Evolutionary conservation across 176 grass and related monocot genomes (phyloP), one percentile per base, ranked within the genome.

Genomic region (Lolium rigidum): DNA sequence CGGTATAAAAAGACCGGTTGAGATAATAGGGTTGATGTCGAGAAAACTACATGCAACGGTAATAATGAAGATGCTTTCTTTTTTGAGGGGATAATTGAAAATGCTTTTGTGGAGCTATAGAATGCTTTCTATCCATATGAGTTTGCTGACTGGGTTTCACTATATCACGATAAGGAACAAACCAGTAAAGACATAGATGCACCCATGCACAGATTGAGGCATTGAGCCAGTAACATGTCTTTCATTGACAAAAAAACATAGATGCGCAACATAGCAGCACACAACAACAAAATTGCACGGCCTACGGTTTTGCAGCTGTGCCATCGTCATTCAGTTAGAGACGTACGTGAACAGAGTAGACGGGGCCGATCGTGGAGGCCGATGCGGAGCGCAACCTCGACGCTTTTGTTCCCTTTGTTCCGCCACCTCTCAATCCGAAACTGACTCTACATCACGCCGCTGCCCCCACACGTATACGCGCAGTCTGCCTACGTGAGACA

Each of bases 321-420:
- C 22, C 74, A 11, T 25, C 62, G 54, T 64, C 86, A 68, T 64
- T 70, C 67, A 0, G 87, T 84, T 66, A 3, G 82, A 84, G 65
- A 49, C 88, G 80, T 62, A 3, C 15, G 74, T 5, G 49, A 75
- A 44, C 57, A 12, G 20, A 17, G 52, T 43, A 72, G 56, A 55
- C 28, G 16, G 43, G 17, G 71, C 16, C 14, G 13, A 35, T 71
- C 21, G 48, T 86, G 88, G 80, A 79, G 35, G 56, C 63, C 84
- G 80, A 87, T 54, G 80, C 84, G 89, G 65, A 83, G 9, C 80
- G 84, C 88, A 90, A 38, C 65, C 76, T 6, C 25, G 51, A 7
- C 8, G 0, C 17, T 52, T 67, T 56, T 44, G 78, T 47, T 43
- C 55, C 9, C 51, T 67, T 56, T 44, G 78, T 47, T 43, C 55